A percentile compares a stretch with the other conserved stretches of the same genome.
These are phyloP conservation scores for Aspergillus jensenii DNA, from an alignment of 2,329 filamentous ascomycete species.

Conservation along the genomic window DNA sequence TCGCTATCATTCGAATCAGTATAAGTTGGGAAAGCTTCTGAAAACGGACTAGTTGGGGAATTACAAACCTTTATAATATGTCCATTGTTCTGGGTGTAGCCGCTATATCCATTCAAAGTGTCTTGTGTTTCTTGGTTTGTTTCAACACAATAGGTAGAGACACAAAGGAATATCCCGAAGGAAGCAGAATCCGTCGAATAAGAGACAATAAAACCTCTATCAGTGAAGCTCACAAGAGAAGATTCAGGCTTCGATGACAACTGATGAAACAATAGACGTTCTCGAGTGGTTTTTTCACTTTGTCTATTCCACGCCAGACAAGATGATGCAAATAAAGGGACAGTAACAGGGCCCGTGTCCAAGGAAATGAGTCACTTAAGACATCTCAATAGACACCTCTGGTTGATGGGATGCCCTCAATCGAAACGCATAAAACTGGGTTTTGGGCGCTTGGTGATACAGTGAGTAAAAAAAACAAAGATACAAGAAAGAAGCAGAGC, in stretches of 20 bases:
- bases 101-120: not conserved
- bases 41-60: not conserved
- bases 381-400: conserved; percentile 5
- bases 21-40: not conserved
- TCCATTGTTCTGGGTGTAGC: conserved; percentile 1
- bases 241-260: not conserved
- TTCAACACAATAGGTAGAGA: not conserved
- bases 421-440: conserved; percentile 8
- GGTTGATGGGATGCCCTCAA: conserved; percentile 5
- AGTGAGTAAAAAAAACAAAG: not conserved
- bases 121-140: conserved; percentile 1
- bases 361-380: conserved; percentile 9
- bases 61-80: conserved; percentile 11
- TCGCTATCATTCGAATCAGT: conserved; percentile 5
- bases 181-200: not conserved
- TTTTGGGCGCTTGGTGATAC: conserved; percentile 14
- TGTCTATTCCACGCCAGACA: not conserved
- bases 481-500: conserved; percentile 9
- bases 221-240: not conserved
- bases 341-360: not conserved
- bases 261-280: conserved; percentile 4
- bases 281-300: not conserved
- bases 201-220: conserved; percentile 2
- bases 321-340: conserved; percentile 1
- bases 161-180: not conserved